These are phyloP conservation scores for Tetrahymena malaccensis DNA, from an alignment of 73 alveolate genomes.

Conservation along the genomic window DNA sequence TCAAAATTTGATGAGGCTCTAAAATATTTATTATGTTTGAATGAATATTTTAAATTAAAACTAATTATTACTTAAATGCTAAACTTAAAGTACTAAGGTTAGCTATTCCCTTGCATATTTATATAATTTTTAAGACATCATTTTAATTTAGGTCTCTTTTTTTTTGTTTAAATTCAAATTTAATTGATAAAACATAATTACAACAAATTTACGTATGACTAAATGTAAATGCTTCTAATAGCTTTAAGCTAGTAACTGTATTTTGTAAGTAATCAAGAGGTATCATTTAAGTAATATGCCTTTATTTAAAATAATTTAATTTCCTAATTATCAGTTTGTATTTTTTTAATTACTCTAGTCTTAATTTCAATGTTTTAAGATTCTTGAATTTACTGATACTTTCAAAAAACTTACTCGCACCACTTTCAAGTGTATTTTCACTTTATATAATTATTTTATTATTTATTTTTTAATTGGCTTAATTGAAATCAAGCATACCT, in stretches of 20 bases:
- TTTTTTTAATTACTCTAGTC: not conserved
- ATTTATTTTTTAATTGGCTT: not conserved
- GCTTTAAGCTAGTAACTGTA: not conserved
- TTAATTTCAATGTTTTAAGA: not conserved
- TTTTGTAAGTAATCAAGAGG: not conserved
- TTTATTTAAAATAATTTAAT: too few species aligned
- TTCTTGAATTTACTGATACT: not conserved
- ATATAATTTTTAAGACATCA: not conserved
- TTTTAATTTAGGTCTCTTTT: not conserved
- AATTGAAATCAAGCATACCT: not conserved
- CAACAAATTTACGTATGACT: not conserved
- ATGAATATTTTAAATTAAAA: not conserved
- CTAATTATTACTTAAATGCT: not conserved
- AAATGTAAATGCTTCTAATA: not conserved
- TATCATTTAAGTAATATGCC: not conserved
- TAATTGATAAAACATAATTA: not conserved
- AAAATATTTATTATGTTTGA: not conserved
- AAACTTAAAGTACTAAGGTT: not conserved
- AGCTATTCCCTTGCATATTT: not conserved
- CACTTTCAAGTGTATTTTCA: not conserved
- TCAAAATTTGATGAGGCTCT: not conserved
- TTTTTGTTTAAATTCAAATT: too few species aligned
- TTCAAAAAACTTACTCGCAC: not conserved
- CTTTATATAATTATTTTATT: not conserved
- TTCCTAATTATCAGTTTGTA: too few species aligned